A percentile compares a stretch with the other conserved stretches of the same genome.
These are phyloP conservation scores for Ascochyta rabiei DNA, from an alignment of 2,329 filamentous ascomycete genomes.

Conservation along the genomic window DNA sequence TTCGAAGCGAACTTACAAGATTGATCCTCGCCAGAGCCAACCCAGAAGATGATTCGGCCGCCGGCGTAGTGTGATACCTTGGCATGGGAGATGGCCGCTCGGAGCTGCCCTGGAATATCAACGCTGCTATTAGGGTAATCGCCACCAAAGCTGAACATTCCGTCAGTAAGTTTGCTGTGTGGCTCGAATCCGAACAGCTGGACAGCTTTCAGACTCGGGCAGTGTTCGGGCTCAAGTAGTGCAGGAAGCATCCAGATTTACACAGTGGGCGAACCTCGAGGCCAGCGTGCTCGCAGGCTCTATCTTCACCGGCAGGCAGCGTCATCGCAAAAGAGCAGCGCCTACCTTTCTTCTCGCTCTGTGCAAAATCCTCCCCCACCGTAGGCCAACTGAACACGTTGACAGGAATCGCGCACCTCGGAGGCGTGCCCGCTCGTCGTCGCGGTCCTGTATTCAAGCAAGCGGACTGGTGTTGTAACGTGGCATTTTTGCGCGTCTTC, in stretches of 20 bases:
- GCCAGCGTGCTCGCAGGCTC: background rate
- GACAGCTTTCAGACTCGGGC: background rate
- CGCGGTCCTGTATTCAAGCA: background rate
- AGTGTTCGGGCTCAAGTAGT: background rate
- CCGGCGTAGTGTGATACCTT: conserved; percentile 19
- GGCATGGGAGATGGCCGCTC: background rate
- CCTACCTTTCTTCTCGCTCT: background rate
- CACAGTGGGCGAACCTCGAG: background rate
- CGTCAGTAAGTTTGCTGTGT: background rate
- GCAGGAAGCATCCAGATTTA: background rate
- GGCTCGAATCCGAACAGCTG: background rate
- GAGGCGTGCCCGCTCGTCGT: background rate
- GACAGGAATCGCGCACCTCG: background rate
- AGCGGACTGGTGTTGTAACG: background rate
- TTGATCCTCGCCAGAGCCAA: background rate
- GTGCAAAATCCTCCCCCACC: background rate
- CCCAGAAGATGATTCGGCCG: background rate
- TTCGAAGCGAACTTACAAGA: background rate
- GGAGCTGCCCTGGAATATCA: background rate
- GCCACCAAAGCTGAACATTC: background rate
- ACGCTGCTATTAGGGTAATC: background rate
- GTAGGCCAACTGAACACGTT: background rate
- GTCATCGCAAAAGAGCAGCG: background rate
- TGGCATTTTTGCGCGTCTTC: background rate
- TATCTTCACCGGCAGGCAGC: background rate